Evolutionary conservation across 2,329 filamentous ascomycete genomes (phyloP).

Genomic region (Calonectria hawksworthii): DNA sequence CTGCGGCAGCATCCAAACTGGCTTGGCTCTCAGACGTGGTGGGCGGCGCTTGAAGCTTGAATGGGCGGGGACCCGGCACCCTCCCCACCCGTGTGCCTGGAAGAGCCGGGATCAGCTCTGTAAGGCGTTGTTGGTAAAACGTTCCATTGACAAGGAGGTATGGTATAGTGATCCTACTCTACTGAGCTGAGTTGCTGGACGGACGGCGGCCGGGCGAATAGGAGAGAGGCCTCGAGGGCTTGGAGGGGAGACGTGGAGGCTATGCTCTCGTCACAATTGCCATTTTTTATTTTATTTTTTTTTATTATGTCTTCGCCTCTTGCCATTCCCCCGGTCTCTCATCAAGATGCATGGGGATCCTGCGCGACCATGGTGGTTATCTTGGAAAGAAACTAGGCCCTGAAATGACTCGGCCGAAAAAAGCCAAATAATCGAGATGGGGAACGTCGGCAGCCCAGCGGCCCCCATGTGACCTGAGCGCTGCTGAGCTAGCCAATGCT

Average conservation of each 20-base stretch:
- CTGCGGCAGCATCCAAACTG: not conserved
- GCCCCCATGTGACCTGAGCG: slow-evolving; percentile 3
- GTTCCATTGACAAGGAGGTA: slow-evolving; percentile 7
- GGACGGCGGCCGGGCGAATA: not conserved
- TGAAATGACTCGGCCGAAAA: slow-evolving; percentile 11
- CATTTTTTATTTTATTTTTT: not conserved
- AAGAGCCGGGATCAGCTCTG: not conserved
- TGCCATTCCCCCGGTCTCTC: not conserved
- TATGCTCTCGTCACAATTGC: not conserved
- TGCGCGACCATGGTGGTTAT: not conserved
- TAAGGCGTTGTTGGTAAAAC: slow-evolving; percentile 10
- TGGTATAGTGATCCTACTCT: not conserved
- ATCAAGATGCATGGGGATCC: not conserved
- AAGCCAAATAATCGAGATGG: slow-evolving; percentile 14
- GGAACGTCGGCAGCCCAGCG: not conserved
- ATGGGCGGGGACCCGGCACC: not conserved
- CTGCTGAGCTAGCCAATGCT: slow-evolving; percentile 5
- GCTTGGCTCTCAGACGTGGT: not conserved
- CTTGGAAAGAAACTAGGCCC: not conserved
- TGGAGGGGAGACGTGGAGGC: not conserved
- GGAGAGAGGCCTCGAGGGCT: not conserved
- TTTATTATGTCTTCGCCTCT: not conserved
- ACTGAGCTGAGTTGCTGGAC: not conserved
- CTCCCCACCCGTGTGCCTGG: slow-evolving; percentile 25
- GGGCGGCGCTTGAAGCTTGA: slow-evolving; percentile 5